phyloP scores from a whole-genome alignment of 2,329 filamentous ascomycete species.

The Penicillium sp. region DNA sequence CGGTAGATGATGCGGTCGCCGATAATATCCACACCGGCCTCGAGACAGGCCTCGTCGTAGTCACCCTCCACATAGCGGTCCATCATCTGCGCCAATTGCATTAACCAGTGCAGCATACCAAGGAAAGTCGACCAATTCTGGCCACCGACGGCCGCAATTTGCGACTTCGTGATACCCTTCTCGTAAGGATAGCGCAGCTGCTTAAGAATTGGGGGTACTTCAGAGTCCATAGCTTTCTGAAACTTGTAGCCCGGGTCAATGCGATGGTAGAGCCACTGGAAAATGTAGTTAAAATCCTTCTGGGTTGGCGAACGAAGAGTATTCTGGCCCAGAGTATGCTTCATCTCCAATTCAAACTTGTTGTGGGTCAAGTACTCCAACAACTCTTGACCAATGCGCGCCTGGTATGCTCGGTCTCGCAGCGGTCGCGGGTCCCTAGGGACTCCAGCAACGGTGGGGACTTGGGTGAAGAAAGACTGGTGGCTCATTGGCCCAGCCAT shows the following conservation, averaged over 20 bases:
- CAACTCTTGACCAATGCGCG: slow-evolving; percentile 79
- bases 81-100: slow-evolving; percentile 93
- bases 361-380: slow-evolving; percentile 87
- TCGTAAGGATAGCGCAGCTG: slow-evolving; percentile 94
- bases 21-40: slow-evolving; percentile 79
- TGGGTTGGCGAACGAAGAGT: slow-evolving; percentile 91
- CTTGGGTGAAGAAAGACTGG: slow-evolving; percentile 93
- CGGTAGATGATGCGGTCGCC: slow-evolving; percentile 92
- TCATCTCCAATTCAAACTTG: slow-evolving; percentile 98
- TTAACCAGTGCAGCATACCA: slow-evolving; percentile 95
- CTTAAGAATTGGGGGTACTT: slow-evolving; percentile 87
- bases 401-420: slow-evolving; percentile 73
- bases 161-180: slow-evolving; percentile 91
- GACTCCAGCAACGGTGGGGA: slow-evolving; percentile 72
- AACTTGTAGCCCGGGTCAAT: slow-evolving; percentile 94
- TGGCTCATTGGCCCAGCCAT: slow-evolving; percentile 64
- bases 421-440: slow-evolving; percentile 82
- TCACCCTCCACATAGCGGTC: slow-evolving; percentile 72
- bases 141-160: slow-evolving; percentile 88
- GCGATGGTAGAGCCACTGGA: slow-evolving; percentile 94
- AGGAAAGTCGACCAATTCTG: slow-evolving; percentile 97
- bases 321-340: slow-evolving; percentile 85
- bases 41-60: slow-evolving; percentile 86
- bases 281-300: slow-evolving; percentile 97
- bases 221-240: slow-evolving; percentile 89